phyloP scores from a whole-genome alignment of 176 grass and related monocot species.

The Triticum urartu region DNA sequence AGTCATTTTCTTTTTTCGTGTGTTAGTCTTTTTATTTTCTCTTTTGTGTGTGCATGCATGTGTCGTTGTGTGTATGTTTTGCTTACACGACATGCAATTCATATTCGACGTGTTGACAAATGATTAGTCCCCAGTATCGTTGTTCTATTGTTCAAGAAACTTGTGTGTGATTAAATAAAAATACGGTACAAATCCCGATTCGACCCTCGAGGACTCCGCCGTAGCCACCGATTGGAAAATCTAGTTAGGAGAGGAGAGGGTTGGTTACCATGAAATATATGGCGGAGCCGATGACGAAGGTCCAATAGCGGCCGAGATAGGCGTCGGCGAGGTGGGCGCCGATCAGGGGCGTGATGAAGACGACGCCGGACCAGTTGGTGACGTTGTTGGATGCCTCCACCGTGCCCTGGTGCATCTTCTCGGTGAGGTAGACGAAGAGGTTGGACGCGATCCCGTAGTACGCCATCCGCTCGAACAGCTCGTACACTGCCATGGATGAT shows the following conservation, averaged over 20 bases:
- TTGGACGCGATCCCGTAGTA: conserved; percentile 43
- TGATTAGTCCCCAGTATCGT: too few relatives aligned
- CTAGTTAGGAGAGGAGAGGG: not conserved
- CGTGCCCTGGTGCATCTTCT: conserved; percentile 43
- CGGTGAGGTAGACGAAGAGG: conserved; percentile 33
- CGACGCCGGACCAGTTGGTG: conserved; percentile 42
- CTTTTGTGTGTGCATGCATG: too few relatives aligned
- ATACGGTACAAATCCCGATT: too few relatives aligned
- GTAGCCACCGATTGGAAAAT: not conserved
- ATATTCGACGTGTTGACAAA: too few relatives aligned
- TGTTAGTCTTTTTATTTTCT: too few relatives aligned
- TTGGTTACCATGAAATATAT: conserved; percentile 36
- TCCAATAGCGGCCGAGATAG: conserved; percentile 44
- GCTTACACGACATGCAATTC: too few relatives aligned
- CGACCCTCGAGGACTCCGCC: too few relatives aligned
- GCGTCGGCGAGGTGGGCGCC: conserved; percentile 40
- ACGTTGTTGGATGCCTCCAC: conserved; percentile 43
- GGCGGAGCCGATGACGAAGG: conserved; percentile 32
- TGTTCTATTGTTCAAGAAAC: too few relatives aligned
- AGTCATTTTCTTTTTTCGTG: too few relatives aligned
- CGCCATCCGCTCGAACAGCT: conserved; percentile 48
- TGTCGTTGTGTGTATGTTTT: too few relatives aligned
- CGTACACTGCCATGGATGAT: conserved; percentile 37
- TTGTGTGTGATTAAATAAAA: too few relatives aligned
- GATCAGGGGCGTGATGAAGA: conserved; percentile 23